Conservation (phyloP, 1,284 basidiomycete species). For the Anthracocystis setariae region DNA sequence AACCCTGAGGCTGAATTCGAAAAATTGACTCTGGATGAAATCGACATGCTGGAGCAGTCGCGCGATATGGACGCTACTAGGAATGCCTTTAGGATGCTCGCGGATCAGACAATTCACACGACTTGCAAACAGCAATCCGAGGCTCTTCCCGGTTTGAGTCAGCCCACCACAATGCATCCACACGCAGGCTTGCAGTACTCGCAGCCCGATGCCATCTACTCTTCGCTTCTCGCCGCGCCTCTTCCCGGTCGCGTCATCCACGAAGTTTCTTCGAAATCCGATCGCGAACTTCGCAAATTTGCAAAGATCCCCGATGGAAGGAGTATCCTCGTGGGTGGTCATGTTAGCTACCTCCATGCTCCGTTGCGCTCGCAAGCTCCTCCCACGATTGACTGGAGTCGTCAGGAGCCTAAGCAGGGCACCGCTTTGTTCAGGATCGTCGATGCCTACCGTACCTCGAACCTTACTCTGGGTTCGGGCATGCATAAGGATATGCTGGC, state of each 20-base stretch:
- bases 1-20: slow-evolving; percentile 50
- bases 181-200: slow-evolving; percentile 62
- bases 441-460: slow-evolving; percentile 34
- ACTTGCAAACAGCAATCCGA: slow-evolving; percentile 6
- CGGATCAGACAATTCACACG: slow-evolving; percentile 16
- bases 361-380: slow-evolving; percentile 37
- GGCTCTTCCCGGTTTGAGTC: slow-evolving; percentile 26
- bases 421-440: slow-evolving; percentile 46
- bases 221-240: slow-evolving; percentile 50
- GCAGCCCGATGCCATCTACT: slow-evolving; percentile 60
- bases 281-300: slow-evolving; percentile 16
- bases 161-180: slow-evolving; percentile 52
- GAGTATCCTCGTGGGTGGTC: slow-evolving; percentile 40
- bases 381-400: slow-evolving; percentile 41
- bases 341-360: slow-evolving; percentile 35
- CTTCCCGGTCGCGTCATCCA: slow-evolving; percentile 55
- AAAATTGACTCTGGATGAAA: slow-evolving; percentile 32
- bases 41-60: slow-evolving; percentile 48
- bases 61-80: slow-evolving; percentile 42
- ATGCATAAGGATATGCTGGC: slow-evolving; percentile 46
- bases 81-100: slow-evolving; percentile 39
- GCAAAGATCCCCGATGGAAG: slow-evolving; percentile 35
- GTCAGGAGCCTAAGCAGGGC: slow-evolving; percentile 36
- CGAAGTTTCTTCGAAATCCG: slow-evolving; percentile 26
- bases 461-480: slow-evolving; percentile 17